phyloP scores from a whole-genome alignment of 176 grass and related monocot genomes.

The Panicum miliaceum region DNA sequence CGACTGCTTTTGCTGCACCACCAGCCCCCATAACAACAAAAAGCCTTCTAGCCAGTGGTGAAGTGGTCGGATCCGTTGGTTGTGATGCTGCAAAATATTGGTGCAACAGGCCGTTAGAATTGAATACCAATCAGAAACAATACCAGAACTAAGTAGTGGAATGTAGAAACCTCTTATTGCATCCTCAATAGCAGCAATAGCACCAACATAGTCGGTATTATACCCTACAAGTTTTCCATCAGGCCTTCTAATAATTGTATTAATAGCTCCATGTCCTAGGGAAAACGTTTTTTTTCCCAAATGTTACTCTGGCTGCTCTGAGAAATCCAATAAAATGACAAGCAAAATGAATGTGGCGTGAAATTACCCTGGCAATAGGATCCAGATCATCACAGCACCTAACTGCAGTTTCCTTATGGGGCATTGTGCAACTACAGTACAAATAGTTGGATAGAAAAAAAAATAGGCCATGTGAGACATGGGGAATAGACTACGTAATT shows the following conservation, averaged over 20 bases:
- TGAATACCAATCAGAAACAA: slow-evolving; percentile 8
- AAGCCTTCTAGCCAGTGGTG: slow-evolving; percentile 71
- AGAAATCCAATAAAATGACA: slow-evolving; percentile 25
- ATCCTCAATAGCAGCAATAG: slow-evolving; percentile 96
- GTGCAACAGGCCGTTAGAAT: slow-evolving; percentile 21
- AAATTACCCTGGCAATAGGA: slow-evolving; percentile 83
- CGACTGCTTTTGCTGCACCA: slow-evolving; percentile 95
- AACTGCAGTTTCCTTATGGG: slow-evolving; percentile 88
- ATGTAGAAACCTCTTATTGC: slow-evolving; percentile 85
- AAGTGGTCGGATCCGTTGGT: slow-evolving; percentile 45
- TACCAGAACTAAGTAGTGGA: slow-evolving; percentile 15
- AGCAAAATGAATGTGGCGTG: slow-evolving; percentile 4
- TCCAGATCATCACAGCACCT: slow-evolving; percentile 89
- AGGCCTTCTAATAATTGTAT: slow-evolving; percentile 85
- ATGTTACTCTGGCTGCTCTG: slow-evolving; percentile 23
- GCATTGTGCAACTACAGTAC: slow-evolving; percentile 80
- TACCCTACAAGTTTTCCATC: slow-evolving; percentile 90
- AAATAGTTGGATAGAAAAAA: slow-evolving; percentile 39
- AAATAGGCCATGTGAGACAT: slow-evolving; percentile 32
- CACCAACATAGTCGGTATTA: slow-evolving; percentile 96
- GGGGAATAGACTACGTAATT: neutral
- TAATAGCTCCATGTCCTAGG: slow-evolving; percentile 95
- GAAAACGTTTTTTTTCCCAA: slow-evolving; percentile 1
- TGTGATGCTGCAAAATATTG: slow-evolving; percentile 58
- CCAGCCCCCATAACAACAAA: slow-evolving; percentile 95